Evolutionary conservation across 2,329 filamentous ascomycete genomes (phyloP).

Genomic region (Colletotrichum phormii): DNA sequence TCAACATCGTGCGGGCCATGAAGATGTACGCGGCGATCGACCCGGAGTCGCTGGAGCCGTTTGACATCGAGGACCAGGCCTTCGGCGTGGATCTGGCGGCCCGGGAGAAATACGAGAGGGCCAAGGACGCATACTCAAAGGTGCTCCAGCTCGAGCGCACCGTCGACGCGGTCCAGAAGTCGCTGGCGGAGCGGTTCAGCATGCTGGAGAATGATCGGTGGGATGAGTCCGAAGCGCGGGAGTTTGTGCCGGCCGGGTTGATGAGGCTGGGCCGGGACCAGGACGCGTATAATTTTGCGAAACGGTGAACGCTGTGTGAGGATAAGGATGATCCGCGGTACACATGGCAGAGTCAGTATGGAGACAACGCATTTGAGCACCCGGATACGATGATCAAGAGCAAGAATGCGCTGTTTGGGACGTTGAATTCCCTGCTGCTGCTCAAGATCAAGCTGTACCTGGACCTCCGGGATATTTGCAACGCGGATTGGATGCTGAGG

Average conservation of each 20-base stretch:
- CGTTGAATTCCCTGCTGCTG: slow-evolving; percentile 32
- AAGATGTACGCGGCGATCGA: slow-evolving; percentile 50
- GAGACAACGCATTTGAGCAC: slow-evolving; percentile 40
- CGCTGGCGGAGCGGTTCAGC: slow-evolving; percentile 53
- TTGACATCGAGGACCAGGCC: too few species aligned
- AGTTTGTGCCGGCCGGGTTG: slow-evolving; percentile 53
- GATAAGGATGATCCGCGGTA: slow-evolving; percentile 37
- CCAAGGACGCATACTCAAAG: slow-evolving; percentile 42
- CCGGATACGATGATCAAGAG: slow-evolving; percentile 6
- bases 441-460: slow-evolving; percentile 44
- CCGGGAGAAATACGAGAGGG: too few species aligned
- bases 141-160: slow-evolving; percentile 48
- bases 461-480: slow-evolving; percentile 41
- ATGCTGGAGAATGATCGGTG: slow-evolving; percentile 56
- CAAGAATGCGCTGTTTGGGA: slow-evolving; percentile 23
- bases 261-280: slow-evolving; percentile 62
- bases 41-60: too few species aligned
- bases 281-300: slow-evolving; percentile 59
- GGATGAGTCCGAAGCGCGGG: slow-evolving; percentile 56
- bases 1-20: slow-evolving; percentile 45
- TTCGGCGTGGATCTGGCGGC: too few species aligned
- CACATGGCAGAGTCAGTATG: too few species aligned
- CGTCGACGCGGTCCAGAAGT: slow-evolving; percentile 47
- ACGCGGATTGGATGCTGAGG: slow-evolving; percentile 1
- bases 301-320: slow-evolving; percentile 45